These are phyloP conservation scores for Colletotrichum scovillei DNA, from an alignment of 2,329 filamentous ascomycete species.

Conservation along the genomic window DNA sequence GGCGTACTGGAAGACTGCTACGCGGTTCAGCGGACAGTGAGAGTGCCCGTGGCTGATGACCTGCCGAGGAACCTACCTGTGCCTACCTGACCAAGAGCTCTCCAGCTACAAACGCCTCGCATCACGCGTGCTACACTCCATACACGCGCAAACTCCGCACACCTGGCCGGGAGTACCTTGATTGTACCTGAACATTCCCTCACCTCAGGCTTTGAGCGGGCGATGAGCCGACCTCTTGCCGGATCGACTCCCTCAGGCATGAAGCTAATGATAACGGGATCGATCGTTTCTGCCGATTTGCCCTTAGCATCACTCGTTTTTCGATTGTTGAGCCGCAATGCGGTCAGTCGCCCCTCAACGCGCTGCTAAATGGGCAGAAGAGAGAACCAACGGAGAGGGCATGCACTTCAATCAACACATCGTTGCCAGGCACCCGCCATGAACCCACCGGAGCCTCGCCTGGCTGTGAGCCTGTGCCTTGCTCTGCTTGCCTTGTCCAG, in stretches of 20 bases:
- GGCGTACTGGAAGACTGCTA: not conserved
- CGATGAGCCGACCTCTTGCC: not conserved
- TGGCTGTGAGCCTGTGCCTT: not conserved
- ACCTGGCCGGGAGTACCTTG: not conserved
- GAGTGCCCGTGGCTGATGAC: slow-evolving; percentile 4
- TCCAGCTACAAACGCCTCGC: not conserved
- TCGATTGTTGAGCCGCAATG: not conserved
- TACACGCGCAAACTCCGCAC: not conserved
- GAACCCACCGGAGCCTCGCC: not conserved
- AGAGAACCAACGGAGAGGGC: not conserved
- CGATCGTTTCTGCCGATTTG: not conserved
- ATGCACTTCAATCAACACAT: not conserved
- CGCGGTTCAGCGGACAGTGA: not conserved
- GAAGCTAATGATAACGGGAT: not conserved
- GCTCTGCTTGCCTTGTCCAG: not conserved
- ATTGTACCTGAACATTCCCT: not conserved
- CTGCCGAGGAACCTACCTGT: not conserved
- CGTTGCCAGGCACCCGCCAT: not conserved
- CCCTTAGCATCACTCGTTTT: not conserved
- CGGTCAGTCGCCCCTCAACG: not conserved
- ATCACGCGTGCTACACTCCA: not conserved
- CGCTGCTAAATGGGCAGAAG: not conserved
- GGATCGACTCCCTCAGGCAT: not conserved
- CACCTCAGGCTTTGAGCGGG: too few species aligned
- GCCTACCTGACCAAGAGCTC: not conserved